phyloP scores from a whole-genome alignment of 2,329 filamentous ascomycete genomes.

The Rasamsonia emersonii region DNA sequence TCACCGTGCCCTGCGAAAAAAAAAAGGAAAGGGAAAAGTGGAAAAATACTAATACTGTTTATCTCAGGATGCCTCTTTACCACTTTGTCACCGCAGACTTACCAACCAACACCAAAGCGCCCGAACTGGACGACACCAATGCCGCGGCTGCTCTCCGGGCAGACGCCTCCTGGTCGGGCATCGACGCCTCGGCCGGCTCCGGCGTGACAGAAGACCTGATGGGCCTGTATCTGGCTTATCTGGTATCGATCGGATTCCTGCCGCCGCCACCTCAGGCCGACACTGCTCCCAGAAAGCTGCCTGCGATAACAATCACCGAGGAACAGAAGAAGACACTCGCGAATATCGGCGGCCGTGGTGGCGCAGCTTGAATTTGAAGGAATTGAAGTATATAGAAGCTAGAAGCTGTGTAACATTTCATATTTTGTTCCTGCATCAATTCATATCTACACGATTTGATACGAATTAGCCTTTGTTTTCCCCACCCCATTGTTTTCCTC shows the following conservation, averaged over 20 bases:
- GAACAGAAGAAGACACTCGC: conserved; percentile 42
- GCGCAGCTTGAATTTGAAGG: conserved; percentile 17
- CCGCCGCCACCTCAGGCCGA: conserved; percentile 18
- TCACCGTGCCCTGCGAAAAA: neutral
- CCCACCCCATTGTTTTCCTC: too few species aligned
- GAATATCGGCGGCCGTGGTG: conserved; percentile 47
- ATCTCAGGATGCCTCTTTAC: conserved; percentile 56
- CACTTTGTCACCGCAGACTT: conserved; percentile 64
- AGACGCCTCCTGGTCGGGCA: conserved; percentile 51
- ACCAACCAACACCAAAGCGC: conserved; percentile 60
- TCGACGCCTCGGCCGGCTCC: conserved; percentile 48
- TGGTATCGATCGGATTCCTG: conserved; percentile 56
- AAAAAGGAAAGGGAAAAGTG: neutral
- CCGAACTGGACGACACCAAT: conserved; percentile 66
- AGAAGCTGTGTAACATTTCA: too few species aligned
- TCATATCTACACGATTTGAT: neutral
- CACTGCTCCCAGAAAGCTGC: conserved; percentile 29
- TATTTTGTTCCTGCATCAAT: neutral
- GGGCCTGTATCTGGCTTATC: conserved; percentile 55
- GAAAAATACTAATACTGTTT: neutral
- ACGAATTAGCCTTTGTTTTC: too few species aligned
- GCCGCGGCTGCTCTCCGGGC: conserved; percentile 55
- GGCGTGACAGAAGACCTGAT: conserved; percentile 54
- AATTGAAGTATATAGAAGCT: conserved; percentile 3
- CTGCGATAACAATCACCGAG: conserved; percentile 36